Conservation (phyloP, 805 yeast species). For the Vanderwaltozyma verrucispora region DNA sequence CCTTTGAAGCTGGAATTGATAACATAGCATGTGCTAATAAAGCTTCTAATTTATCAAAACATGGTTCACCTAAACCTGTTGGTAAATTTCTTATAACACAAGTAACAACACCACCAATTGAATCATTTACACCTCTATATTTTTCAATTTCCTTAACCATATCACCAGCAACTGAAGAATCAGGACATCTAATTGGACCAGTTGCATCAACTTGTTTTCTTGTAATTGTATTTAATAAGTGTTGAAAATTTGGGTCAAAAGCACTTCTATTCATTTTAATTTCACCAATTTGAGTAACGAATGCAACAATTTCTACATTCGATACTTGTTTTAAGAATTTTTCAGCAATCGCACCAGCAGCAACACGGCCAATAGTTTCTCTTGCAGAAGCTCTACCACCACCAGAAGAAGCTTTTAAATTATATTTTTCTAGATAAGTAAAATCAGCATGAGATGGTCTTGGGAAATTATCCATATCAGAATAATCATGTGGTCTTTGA, state of each 20-base stretch:
- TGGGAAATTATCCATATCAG: slow-evolving; percentile 90
- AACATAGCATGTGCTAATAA: slow-evolving; percentile 95
- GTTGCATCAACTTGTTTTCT: slow-evolving; percentile 79
- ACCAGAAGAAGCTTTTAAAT: slow-evolving; percentile 87
- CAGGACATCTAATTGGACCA: slow-evolving; percentile 95
- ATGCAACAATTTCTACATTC: slow-evolving; percentile 89
- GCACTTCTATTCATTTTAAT: slow-evolving; percentile 69
- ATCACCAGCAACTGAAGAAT: slow-evolving; percentile 50
- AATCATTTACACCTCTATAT: slow-evolving; percentile 77
- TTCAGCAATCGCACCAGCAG: slow-evolving; percentile 98
- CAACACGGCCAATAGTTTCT: slow-evolving; percentile 97
- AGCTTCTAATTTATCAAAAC: slow-evolving; percentile 94
- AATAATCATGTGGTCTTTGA: slow-evolving; percentile 93
- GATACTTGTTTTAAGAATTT: slow-evolving; percentile 68
- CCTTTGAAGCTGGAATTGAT: slow-evolving; percentile 95
- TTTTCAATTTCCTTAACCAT: slow-evolving; percentile 85
- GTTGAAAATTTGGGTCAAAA: slow-evolving; percentile 50
- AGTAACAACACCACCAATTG: slow-evolving; percentile 96
- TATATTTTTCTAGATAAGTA: slow-evolving; percentile 86
- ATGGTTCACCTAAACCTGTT: slow-evolving; percentile 95
- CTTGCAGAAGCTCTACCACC: slow-evolving; percentile 97
- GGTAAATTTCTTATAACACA: slow-evolving; percentile 94
- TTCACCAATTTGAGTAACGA: slow-evolving; percentile 86
- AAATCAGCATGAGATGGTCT: slow-evolving; percentile 97
- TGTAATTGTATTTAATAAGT: slow-evolving; percentile 63